Percentiles rank a stretch among this genome's conserved stretches.
Conservation (phyloP, 2,329 filamentous ascomycete species). For the Ceratocystiopsis sp. region DNA sequence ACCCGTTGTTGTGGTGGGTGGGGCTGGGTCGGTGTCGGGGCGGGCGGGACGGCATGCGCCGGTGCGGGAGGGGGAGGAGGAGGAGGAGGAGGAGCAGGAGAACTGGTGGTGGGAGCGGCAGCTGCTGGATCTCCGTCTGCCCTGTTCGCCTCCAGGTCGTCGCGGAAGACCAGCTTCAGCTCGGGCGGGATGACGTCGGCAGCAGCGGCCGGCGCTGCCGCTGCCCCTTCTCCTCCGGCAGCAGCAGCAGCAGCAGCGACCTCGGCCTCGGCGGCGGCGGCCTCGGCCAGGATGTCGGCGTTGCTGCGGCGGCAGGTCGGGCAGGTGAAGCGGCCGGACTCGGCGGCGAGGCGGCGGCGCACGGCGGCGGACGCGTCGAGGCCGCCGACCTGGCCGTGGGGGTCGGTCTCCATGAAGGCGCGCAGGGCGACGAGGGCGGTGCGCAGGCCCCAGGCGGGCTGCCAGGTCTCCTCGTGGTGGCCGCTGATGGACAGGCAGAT, state of each 20-base stretch:
- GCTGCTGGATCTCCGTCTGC: not conserved
- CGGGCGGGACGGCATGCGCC: not conserved
- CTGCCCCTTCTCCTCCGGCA: not conserved
- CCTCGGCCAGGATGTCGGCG: constrained; percentile 54
- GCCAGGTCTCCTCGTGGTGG: constrained; percentile 97
- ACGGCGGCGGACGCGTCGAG: constrained; percentile 58
- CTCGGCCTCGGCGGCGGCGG: constrained; percentile 39
- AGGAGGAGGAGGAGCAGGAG: too few relatives aligned
- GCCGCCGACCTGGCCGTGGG: constrained; percentile 76
- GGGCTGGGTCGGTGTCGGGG: constrained; percentile 2
- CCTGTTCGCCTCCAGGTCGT: constrained; percentile 40
- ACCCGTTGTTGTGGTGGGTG: constrained; percentile 12
- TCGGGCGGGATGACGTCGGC: constrained; percentile 33
- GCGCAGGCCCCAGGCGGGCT: constrained; percentile 91
- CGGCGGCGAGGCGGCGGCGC: constrained; percentile 49
- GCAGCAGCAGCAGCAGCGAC: too few relatives aligned
- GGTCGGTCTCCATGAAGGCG: constrained; percentile 85
- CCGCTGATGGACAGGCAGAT: constrained; percentile 90
- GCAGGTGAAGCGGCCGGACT: constrained; percentile 53
- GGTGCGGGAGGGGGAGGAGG: constrained; percentile 8
- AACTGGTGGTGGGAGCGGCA: not conserved
- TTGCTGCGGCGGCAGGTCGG: constrained; percentile 53
- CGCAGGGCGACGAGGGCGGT: constrained; percentile 69
- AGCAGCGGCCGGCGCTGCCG: not conserved
- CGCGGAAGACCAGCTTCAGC: constrained; percentile 52